Conservation (phyloP, 2,329 filamentous ascomycete species). For the Macrophomina phaseolina region DNA sequence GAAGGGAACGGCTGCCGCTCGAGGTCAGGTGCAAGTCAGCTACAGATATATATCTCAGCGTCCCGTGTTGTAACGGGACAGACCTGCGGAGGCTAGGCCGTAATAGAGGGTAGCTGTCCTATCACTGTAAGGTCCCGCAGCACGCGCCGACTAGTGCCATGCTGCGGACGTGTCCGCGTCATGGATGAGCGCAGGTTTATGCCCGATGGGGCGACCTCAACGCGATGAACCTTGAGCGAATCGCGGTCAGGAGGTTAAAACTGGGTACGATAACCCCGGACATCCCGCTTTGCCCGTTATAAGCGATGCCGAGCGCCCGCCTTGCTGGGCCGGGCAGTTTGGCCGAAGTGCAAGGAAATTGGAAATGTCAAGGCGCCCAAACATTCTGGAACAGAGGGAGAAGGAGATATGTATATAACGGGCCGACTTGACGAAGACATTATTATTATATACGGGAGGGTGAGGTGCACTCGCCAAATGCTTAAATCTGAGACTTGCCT, state of each 20-base stretch:
- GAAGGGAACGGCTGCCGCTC: neutral
- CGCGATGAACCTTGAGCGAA: conserved; percentile 3
- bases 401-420: neutral
- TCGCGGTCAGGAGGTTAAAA: conserved; percentile 16
- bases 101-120: conserved; percentile 2
- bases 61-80: neutral
- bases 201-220: neutral
- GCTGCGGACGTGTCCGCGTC: conserved; percentile 5
- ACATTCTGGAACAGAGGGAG: neutral
- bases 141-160: conserved; percentile 1
- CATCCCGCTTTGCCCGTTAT: neutral
- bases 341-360: neutral
- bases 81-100: neutral
- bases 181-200: neutral
- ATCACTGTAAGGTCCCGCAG: conserved; percentile 11
- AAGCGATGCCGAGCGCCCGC: neutral
- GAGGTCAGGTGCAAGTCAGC: neutral
- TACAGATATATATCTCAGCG: neutral
- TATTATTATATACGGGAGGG: neutral
- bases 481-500: neutral
- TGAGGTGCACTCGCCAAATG: neutral
- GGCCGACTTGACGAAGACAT: neutral
- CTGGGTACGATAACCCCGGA: neutral
- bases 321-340: neutral
- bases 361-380: neutral